These are phyloP conservation scores for Phytopythium montanum DNA, from an alignment of 352 stramenopile species.

Conservation along the genomic window DNA sequence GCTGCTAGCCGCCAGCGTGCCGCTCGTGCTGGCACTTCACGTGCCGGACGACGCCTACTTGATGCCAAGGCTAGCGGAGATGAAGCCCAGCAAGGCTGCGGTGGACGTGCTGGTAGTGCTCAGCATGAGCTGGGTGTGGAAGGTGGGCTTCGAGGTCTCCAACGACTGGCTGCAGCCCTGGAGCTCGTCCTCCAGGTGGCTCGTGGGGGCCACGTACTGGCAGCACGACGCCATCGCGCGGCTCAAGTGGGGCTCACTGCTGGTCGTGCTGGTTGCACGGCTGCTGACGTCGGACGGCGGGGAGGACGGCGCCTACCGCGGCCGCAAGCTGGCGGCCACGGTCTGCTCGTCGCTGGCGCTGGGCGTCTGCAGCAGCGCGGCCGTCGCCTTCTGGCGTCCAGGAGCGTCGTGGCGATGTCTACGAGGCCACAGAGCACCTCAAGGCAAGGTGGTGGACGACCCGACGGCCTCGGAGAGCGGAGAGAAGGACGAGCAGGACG, in stretches of 20 bases:
- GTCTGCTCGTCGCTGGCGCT: constrained; percentile 16
- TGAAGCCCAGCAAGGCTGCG: constrained; percentile 12
- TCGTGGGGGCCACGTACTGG: constrained; percentile 15
- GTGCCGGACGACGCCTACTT: constrained; percentile 23
- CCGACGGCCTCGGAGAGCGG: not conserved
- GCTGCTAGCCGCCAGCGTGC: constrained; percentile 25
- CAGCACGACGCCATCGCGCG: constrained; percentile 9
- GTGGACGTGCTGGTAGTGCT: constrained; percentile 38
- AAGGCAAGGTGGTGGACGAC: constrained; percentile 26
- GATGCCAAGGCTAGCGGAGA: constrained; percentile 15
- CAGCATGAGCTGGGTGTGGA: constrained; percentile 52
- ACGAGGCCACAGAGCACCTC: constrained; percentile 16
- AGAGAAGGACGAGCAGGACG: constrained; percentile 26
- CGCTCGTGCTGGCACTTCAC: constrained; percentile 32
- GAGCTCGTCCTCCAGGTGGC: constrained; percentile 10
- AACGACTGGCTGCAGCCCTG: constrained; percentile 27
- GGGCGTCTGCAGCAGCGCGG: constrained; percentile 14
- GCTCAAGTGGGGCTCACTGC: constrained; percentile 5
- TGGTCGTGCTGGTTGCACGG: constrained; percentile 1
- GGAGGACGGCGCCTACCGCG: constrained; percentile 7
- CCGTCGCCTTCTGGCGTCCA: constrained; percentile 5
- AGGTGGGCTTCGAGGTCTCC: constrained; percentile 39
- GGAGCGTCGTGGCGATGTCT: not conserved
- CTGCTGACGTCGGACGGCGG: constrained; percentile 4
- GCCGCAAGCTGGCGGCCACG: constrained; percentile 16